phyloP scores from a whole-genome alignment of 2,329 filamentous ascomycete species.

The Pseudogymnoascus sp. region DNA sequence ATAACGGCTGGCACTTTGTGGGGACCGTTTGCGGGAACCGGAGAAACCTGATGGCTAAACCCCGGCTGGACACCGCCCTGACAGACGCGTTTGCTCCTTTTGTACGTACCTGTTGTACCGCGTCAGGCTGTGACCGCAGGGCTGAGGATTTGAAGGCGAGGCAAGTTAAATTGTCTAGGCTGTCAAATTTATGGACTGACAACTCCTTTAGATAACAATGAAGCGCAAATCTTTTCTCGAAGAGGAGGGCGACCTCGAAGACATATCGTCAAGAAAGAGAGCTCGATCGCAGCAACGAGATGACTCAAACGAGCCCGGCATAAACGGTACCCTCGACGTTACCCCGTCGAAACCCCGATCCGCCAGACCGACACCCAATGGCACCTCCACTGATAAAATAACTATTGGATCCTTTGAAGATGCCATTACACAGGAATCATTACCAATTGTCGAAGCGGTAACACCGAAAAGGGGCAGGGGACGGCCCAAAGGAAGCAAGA shows the following conservation, averaged over 20 bases:
- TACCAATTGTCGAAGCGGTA: not conserved
- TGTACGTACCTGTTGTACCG: not conserved
- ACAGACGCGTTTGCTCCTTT: not conserved
- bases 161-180: not conserved
- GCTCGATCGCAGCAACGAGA: not conserved
- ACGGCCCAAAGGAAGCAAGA: constrained; percentile 1
- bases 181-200: not conserved
- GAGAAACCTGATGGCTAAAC: not conserved
- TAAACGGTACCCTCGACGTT: not conserved
- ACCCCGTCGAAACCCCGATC: not conserved
- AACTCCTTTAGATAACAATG: not conserved
- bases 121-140: not conserved
- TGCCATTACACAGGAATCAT: not conserved
- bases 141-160: not conserved
- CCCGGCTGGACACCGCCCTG: not conserved
- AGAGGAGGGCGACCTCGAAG: not conserved
- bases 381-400: not conserved
- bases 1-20: constrained; percentile 3
- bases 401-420: not conserved
- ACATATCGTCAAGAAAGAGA: not conserved
- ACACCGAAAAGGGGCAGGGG: not conserved
- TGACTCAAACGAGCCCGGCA: not conserved
- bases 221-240: not conserved
- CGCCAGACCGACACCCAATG: not conserved
- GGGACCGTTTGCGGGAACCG: not conserved